Base-by-base conservation (phyloP, 805 yeast species). In the Ogataea minuta region DNA sequence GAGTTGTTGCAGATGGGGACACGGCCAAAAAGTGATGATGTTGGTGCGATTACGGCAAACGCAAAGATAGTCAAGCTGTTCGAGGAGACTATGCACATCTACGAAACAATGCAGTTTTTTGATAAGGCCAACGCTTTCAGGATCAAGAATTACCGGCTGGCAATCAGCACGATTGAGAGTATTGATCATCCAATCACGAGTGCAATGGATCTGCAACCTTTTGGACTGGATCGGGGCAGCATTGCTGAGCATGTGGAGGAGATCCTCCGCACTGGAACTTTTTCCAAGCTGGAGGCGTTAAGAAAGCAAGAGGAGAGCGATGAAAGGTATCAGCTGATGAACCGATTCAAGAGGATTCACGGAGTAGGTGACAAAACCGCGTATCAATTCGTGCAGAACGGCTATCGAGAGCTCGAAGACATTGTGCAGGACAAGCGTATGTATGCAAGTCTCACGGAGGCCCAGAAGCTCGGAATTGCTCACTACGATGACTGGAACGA, bases 331-430 rank as follows among this genome's bases (percentile, higher is more conserved):
- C 40, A 49, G 10, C 46, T 59, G 3, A 35, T 72, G 23, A 50
- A 54, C 14, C 38, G 53, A 28, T 66, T 77, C 30, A 55, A 60
- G 28, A 59, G 65, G 1, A 66, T 77, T 3, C 66, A 70, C 48
- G 79, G 81, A 1, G 77, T 77, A 7, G 82, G 81, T 0, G 59
- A 64, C 4, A 49, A 37, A 6, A 54, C 58, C 3, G 76, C 81
- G 0, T 46, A 54, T 17, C 50, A 58, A 33, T 68, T 77, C 32
- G 44, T 58, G 5, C 58, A 63, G 39, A 72, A 74, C 3, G 49
- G 53, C 19, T 49, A 68, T 11, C 60, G 69, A 1, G 42, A 69
- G 10, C 67, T 71, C 1, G 77, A 72, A 29, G 54, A 71, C 6
- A 28, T 49, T 4, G 25, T 54, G 9, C 44, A 63, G 21, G 44